Evolutionary conservation across 345 rosid species (phyloP).

Genomic region (Heritiera fomes): DNA sequence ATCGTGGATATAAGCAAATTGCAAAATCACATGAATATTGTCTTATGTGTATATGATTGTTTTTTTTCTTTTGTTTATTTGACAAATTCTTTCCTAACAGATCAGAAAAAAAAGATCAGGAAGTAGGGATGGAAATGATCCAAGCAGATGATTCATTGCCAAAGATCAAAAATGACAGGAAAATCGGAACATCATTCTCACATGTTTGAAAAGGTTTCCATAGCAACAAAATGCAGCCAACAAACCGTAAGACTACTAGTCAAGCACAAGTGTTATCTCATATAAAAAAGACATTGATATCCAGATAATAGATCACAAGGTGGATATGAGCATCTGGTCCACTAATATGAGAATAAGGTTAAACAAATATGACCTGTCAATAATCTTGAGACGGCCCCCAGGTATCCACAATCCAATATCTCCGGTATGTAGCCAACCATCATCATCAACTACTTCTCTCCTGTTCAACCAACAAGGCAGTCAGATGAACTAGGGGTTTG

Average conservation of each 20-base stretch:
- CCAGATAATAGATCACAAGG: background rate
- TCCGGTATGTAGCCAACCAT: conserved; percentile 93
- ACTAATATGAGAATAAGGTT: conserved; percentile 7
- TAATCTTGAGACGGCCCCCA: conserved; percentile 94
- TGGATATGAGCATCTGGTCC: background rate
- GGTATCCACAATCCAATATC: conserved; percentile 89
- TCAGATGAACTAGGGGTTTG: conserved; percentile 17
- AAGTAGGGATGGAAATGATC: background rate
- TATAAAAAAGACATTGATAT: background rate
- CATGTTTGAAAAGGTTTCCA: background rate
- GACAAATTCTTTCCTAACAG: too few species aligned
- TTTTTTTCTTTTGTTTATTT: too few species aligned
- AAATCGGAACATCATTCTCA: background rate
- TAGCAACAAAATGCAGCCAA: background rate
- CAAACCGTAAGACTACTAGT: background rate
- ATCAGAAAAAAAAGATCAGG: background rate
- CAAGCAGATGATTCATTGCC: background rate
- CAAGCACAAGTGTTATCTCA: background rate
- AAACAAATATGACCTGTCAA: conserved; percentile 63
- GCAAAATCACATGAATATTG: too few species aligned
- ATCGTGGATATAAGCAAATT: too few species aligned
- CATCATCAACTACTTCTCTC: conserved; percentile 77
- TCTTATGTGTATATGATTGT: too few species aligned
- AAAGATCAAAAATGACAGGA: background rate
- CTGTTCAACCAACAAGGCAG: conserved; percentile 45